phyloP scores from a whole-genome alignment of 192 early-diverging fungal genomes.

The Haplosporangium gracile region DNA sequence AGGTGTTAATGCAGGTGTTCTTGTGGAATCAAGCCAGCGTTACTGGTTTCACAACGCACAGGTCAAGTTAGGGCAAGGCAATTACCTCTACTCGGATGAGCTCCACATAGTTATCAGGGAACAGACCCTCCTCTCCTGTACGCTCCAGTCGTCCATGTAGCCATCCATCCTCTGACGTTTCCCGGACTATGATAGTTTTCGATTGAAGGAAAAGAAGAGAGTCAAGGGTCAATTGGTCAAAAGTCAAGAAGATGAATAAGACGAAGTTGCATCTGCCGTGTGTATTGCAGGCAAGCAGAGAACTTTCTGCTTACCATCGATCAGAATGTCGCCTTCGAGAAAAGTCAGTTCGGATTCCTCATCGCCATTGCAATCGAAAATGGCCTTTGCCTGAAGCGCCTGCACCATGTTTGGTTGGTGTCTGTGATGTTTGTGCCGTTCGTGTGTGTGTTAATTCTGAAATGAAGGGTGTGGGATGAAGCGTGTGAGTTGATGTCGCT shows the following conservation, averaged over 20 bases:
- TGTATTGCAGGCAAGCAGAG: not conserved
- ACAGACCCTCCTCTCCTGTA: slow-evolving; percentile 61
- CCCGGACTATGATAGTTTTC: slow-evolving; percentile 32
- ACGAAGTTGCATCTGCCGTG: not conserved
- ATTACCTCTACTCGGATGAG: slow-evolving; percentile 40
- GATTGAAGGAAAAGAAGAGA: not conserved
- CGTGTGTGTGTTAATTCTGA: not conserved
- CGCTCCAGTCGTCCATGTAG: slow-evolving; percentile 63
- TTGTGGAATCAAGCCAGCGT: not conserved
- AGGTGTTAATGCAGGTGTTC: not conserved
- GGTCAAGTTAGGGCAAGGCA: not conserved
- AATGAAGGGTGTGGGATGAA: not conserved
- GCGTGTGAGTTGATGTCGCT: not conserved
- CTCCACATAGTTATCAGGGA: slow-evolving; percentile 74
- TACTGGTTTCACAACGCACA: not conserved
- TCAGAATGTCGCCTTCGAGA: slow-evolving; percentile 62
- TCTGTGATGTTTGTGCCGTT: not conserved
- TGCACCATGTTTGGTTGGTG: slow-evolving; percentile 18
- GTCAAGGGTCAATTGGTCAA: not conserved
- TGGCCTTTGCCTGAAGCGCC: slow-evolving; percentile 59
- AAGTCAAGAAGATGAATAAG: not conserved
- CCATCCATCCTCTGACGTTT: slow-evolving; percentile 71
- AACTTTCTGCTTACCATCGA: slow-evolving; percentile 54
- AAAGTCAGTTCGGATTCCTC: slow-evolving; percentile 70
- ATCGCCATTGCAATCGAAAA: slow-evolving; percentile 72